Conservation (phyloP, 2,329 filamentous ascomycete genomes). For the Arachnopeziza araneosa region DNA sequence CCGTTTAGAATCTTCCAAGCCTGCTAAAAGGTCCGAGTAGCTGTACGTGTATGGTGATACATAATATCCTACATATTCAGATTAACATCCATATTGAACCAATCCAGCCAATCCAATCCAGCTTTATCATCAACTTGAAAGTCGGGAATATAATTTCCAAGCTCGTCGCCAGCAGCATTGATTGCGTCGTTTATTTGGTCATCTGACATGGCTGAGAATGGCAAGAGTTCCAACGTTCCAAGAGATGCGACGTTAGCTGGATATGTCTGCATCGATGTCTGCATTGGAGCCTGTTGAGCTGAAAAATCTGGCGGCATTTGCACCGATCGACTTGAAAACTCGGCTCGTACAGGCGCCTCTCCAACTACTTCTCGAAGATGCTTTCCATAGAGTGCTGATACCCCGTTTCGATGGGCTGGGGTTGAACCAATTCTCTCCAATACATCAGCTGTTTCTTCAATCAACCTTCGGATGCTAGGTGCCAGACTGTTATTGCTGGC, state of each 20-base stretch:
- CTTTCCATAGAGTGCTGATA: constrained; percentile 54
- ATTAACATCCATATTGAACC: constrained; percentile 25
- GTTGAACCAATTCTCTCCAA: constrained; percentile 63
- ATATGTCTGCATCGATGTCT: background rate
- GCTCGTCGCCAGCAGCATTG: constrained; percentile 55
- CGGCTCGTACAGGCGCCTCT: constrained; percentile 6
- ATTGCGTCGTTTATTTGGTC: constrained; percentile 62
- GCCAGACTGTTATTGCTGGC: constrained; percentile 51
- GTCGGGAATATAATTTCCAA: constrained; percentile 35
- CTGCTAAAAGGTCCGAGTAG: too few species aligned
- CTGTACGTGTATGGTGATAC: background rate
- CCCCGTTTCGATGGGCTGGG: constrained; percentile 60
- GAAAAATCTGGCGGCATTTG: constrained; percentile 5
- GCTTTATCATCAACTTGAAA: constrained; percentile 24
- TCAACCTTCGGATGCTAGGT: constrained; percentile 56
- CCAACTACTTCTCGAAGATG: constrained; percentile 42
- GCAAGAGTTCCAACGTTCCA: constrained; percentile 40
- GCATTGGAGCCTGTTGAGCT: constrained; percentile 3
- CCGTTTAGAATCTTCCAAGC: background rate
- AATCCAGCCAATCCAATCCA: constrained; percentile 28
- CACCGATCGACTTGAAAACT: background rate
- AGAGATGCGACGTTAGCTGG: constrained; percentile 4
- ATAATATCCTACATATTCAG: background rate
- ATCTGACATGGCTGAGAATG: constrained; percentile 65
- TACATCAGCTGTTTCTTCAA: constrained; percentile 64